Base-by-base conservation (phyloP, 441 rosid genomes). In the Cnidoscolus chayamansa region DNA sequence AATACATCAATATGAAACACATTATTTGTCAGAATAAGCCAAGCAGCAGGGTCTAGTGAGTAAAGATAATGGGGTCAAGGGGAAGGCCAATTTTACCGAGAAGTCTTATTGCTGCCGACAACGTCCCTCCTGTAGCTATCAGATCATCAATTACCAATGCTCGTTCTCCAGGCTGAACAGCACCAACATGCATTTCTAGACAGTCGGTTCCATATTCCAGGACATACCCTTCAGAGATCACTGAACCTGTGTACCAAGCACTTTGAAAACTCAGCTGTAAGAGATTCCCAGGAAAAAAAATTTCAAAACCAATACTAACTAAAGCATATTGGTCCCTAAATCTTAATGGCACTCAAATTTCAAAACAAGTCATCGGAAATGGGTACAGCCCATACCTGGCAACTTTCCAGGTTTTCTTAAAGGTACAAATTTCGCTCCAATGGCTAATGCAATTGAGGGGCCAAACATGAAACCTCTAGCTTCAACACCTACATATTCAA, bases 401-500 rank as follows among this genome's bases (percentile, higher is more conserved):
- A 94, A 81, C 77, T 92, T 92, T 67, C 83, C 81, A 45, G 98
- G 98, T 85, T 94, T 94, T 65, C 99, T 83, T 66, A 94, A 75
- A 74, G 99, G 99, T 62, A 92, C 89, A 76, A 94, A 94, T 86
- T 94, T 94, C 7, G 99, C 98, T 31, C 97, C 98, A 13, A 94
- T 88, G 32, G 98, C 98, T 64, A 94, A 84, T 11, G 99, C 99
- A 77, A 94, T 86, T 7, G 99, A 68, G 16, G 96, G 94, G 48
- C 96, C 99, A 68, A 94, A 92, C 89, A 94, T 82, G 84, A 94
- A 94, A 12, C 98, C 98, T 78, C 98, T 86, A 7, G 99, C 98
- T 85, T 92, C 98, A 70, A 92, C 89, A 71, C 98, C 98, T 94
- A 17, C 57, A 76, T 6, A 65, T 0, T 59, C 25, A 70, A 65